Evolutionary conservation across 306 rosid genomes (phyloP).

Genomic region (Acacia confusa): DNA sequence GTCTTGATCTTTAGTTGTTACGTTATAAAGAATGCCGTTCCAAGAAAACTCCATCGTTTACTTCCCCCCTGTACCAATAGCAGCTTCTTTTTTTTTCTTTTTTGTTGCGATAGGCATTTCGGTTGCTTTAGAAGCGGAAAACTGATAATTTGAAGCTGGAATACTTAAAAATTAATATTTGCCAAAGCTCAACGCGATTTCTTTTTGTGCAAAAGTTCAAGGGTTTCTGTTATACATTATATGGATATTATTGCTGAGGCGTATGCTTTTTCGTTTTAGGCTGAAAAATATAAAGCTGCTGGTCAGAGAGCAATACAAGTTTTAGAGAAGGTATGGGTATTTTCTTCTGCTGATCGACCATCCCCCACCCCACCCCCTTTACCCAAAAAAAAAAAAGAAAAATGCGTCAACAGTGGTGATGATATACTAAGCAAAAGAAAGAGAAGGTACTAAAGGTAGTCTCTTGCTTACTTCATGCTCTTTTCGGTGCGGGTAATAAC

Average conservation of each 20-base stretch:
- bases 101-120: background rate
- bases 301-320: slow-evolving; percentile 63
- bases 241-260: background rate
- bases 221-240: slow-evolving; percentile 15
- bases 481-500: background rate
- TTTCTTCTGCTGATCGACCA: background rate
- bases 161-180: background rate
- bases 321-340: slow-evolving; percentile 66
- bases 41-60: background rate
- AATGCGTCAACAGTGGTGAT: background rate
- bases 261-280: slow-evolving; percentile 41
- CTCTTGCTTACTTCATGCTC: background rate
- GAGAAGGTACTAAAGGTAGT: background rate
- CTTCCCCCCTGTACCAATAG: background rate
- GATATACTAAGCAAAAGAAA: background rate
- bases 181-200: background rate
- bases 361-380: background rate
- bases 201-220: background rate
- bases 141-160: background rate
- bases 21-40: background rate
- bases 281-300: slow-evolving; percentile 65
- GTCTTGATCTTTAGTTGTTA: slow-evolving; percentile 6
- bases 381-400: background rate
- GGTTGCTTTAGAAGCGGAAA: background rate
- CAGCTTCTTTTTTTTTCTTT: slow-evolving; percentile 5